Percentiles rank a stretch among this genome's conserved stretches.
phyloP scores from a whole-genome alignment of 176 grass and related monocot species.

The Pharus latifolius region DNA sequence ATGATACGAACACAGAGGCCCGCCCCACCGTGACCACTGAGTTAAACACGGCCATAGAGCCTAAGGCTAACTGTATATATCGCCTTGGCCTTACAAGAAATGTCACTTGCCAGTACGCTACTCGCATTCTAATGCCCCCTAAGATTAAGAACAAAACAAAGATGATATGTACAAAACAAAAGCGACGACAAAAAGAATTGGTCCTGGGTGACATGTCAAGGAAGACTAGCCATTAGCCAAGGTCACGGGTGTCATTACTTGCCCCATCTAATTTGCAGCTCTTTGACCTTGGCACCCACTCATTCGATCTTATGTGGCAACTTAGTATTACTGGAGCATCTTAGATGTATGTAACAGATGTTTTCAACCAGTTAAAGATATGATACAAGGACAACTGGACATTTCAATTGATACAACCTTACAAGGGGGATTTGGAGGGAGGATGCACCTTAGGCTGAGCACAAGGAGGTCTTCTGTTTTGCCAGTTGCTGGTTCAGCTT shows the following conservation, averaged over 20 bases:
- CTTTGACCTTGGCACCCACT: background rate
- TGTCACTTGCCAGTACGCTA: too few relatives aligned
- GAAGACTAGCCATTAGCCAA: background rate
- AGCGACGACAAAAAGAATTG: background rate
- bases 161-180: background rate
- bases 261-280: background rate
- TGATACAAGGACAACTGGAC: background rate
- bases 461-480: conserved; percentile 70
- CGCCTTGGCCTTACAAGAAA: too few relatives aligned
- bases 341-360: background rate
- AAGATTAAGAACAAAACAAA: background rate
- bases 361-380: background rate
- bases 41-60: too few relatives aligned
- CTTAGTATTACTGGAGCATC: too few relatives aligned
- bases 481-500: conserved; percentile 52
- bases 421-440: too few relatives aligned
- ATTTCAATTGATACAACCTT: background rate
- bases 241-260: background rate
- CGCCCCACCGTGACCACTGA: too few relatives aligned
- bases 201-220: background rate
- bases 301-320: too few relatives aligned
- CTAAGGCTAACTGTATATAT: too few relatives aligned
- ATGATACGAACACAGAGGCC: too few relatives aligned
- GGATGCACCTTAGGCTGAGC: conserved; percentile 44
- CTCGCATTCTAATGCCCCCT: too few relatives aligned